A percentile compares a stretch with the other conserved stretches of the same genome.
Conservation (phyloP, 768 basidiomycete genomes). For the Phanerochaete carnosa region DNA sequence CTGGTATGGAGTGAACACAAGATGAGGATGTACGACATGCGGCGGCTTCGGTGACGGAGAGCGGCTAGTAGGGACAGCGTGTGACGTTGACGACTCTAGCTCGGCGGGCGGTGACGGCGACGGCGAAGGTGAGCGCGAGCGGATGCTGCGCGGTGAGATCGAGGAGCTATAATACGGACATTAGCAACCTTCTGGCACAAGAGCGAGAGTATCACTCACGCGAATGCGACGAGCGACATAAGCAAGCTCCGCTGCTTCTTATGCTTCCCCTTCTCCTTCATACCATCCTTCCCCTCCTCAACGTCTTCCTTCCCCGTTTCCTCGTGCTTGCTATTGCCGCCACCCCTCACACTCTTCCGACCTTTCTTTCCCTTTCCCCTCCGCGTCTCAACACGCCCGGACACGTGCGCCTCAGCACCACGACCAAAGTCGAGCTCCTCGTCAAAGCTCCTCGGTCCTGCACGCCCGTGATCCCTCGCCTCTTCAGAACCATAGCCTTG, state of each 20-base stretch:
- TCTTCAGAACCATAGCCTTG: not conserved
- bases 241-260: constrained; percentile 71
- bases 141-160: constrained; percentile 6
- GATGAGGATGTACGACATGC: constrained; percentile 21
- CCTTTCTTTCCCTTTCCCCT: not conserved
- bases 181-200: not conserved
- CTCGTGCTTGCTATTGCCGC: not conserved
- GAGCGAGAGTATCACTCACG: constrained; percentile 4
- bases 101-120: not conserved
- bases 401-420: not conserved
- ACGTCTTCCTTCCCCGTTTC: not conserved
- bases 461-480: not conserved
- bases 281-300: not conserved
- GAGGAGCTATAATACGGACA: constrained; percentile 9
- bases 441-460: not conserved
- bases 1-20: constrained; percentile 14
- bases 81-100: constrained; percentile 18
- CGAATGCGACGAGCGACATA: constrained; percentile 65
- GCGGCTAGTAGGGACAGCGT: constrained; percentile 24
- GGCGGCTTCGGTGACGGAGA: constrained; percentile 10
- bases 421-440: not conserved
- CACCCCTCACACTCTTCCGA: not conserved
- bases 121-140: not conserved
- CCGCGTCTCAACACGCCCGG: not conserved
- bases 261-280: constrained; percentile 36